Evolutionary conservation across 2,329 filamentous ascomycete genomes (phyloP).

Genomic region (Lojkania enalia): DNA sequence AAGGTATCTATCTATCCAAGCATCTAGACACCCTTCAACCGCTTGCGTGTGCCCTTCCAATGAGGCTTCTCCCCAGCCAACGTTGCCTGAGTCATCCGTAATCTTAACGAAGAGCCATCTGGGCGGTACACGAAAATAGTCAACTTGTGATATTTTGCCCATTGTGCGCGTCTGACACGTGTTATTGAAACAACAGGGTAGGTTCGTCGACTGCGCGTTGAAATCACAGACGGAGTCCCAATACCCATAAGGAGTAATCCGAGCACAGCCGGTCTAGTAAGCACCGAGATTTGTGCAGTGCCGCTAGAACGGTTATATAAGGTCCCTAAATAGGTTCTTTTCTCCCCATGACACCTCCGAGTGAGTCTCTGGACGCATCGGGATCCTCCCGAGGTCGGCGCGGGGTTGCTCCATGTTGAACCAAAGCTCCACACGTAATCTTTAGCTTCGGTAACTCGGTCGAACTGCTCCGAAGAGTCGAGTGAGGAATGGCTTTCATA

Average conservation of each 20-base stretch:
- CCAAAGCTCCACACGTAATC: conserved; percentile 22
- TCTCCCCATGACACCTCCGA: too few species aligned
- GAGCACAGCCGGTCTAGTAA: too few species aligned
- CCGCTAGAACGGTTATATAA: too few species aligned
- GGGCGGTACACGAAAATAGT: conserved; percentile 75
- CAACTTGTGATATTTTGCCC: conserved; percentile 66
- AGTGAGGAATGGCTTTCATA: conserved; percentile 1
- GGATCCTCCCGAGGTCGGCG: conserved; percentile 27
- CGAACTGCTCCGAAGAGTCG: conserved; percentile 26
- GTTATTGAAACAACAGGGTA: too few species aligned
- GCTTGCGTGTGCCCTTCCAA: conserved; percentile 74
- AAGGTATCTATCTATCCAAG: conserved; percentile 63
- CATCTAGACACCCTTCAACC: conserved; percentile 73
- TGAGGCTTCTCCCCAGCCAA: conserved; percentile 75
- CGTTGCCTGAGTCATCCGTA: conserved; percentile 64
- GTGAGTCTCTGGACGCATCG: too few species aligned
- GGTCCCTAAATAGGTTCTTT: too few species aligned
- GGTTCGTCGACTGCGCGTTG: too few species aligned
- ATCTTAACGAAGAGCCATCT: conserved; percentile 80
- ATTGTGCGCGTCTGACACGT: conserved; percentile 44
- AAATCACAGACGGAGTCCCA: too few species aligned
- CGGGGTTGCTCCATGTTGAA: conserved; percentile 26
- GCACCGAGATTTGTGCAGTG: too few species aligned
- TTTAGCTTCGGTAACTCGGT: conserved; percentile 32
- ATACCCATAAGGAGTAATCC: too few species aligned